Evolutionary conservation across 306 rosid species (phyloP), one percentile per base, ranked within the genome.

Genomic region (Begonia peltatifolia): DNA sequence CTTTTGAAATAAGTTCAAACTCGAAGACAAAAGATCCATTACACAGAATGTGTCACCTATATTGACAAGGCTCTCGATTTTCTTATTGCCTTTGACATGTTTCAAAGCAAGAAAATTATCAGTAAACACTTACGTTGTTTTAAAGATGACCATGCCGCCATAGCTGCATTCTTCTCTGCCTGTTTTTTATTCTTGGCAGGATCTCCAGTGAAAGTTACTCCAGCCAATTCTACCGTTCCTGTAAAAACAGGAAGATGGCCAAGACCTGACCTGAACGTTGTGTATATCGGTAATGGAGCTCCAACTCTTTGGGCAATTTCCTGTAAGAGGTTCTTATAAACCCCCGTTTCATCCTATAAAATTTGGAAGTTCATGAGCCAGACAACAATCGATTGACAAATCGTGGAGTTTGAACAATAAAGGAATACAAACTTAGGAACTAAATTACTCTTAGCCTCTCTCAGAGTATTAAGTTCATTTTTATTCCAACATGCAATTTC

Each of bases 131-230:
- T 65, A 92, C 99, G 53, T 70, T 86, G 96, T 72, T 92, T 92
- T 61, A 92, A 69, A 63, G 93, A 78, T 7, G 99, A 86, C 99
- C 99, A 92, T 55, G 99, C 96, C 51, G 99, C 96, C 99, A 92
- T 83, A 50, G 99, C 99, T 11, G 99, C 99, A 79, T 92, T 92
- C 70, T 92, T 92, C 79, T 92, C 99, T 3, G 99, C 99, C 61
- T 92, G 99, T 60, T 92, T 92, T 66, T 92, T 92, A 52, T 81
- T 92, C 88, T 92, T 92, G 47, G 99, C 99, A 66, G 86, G 81
- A 42, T 92, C 99, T 4, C 99, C 99, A 1, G 96, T 92, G 64
- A 92, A 92, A 36, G 72, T 86, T 57, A 92, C 87, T 53, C 93
- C 93, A 20, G 96, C 99, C 66, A 92, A 78, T 68, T 92, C 96